Evolutionary conservation across 306 rosid genomes (phyloP), one percentile per base, ranked within the genome.

Genomic region (Rosa multiflora): DNA sequence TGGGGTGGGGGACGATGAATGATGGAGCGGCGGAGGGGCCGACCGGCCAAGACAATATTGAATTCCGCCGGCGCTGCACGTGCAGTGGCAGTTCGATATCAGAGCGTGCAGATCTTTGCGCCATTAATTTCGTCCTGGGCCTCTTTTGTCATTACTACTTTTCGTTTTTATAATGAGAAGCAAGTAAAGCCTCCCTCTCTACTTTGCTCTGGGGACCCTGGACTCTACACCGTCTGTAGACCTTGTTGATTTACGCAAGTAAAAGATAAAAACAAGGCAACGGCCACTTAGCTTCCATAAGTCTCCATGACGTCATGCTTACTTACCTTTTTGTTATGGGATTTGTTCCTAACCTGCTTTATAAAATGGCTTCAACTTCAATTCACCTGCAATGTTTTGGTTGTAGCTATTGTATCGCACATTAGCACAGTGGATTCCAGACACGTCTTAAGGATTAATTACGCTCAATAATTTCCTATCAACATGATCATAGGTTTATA

Each of bases 11-110:
- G 46, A 15, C 39, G 20, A 32, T 32, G 70, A 63, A 35, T 64
- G 44, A 64, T 64, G 11, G 69, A 64, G 70, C 10, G 70, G 70
- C 70, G 21, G 70, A 64, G 11, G 44, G 43, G 69, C 67, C 67
- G 17, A 29, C 17, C 67, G 67, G 43, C 70, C 44, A 64, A 32
- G 70, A 64, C 47, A 5, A 17, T 4, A 73, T 73, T 73, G 26
- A 73, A 20, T 73, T 58, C 14, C 76, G 66, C 43, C 64, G 76
- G 76, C 76, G 76, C 64, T 73, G 76, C 49, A 37, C n/a, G n/a
- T 73, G 76, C 35, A 73, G 69, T 32, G 15, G 62, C 68, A 62
- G 69, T 5, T 32, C 37, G 37, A 32, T 32, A 32, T 32, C 37
- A 32, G 37, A 32, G 37, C 3, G 37, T 32, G 3, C 37, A 32